phyloP scores from a whole-genome alignment of 257 asterid species.

The Plectranthus barbatus region DNA sequence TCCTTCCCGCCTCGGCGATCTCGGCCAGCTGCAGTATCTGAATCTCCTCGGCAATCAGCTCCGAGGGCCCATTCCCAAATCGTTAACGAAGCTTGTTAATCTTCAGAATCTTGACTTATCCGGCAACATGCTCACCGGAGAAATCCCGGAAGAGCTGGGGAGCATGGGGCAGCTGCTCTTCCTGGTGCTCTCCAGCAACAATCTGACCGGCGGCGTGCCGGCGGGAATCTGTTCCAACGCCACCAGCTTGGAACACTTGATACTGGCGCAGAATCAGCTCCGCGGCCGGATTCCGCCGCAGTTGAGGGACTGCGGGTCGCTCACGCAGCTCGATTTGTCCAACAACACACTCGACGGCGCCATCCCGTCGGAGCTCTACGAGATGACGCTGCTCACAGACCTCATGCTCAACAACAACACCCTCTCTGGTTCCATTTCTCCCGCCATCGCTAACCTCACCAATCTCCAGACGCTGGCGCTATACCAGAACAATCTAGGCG shows the following conservation, averaged over 20 bases:
- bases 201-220: conserved; percentile 61
- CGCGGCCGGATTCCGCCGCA: conserved; percentile 57
- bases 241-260: conserved; percentile 49
- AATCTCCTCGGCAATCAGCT: conserved; percentile 70
- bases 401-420: conserved; percentile 74
- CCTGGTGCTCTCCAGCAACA: conserved; percentile 59
- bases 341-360: conserved; percentile 61
- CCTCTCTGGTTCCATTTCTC: conserved; percentile 56
- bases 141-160: conserved; percentile 57
- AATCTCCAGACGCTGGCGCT: conserved; percentile 60
- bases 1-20: conserved; percentile 40
- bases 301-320: conserved; percentile 40
- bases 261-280: conserved; percentile 52
- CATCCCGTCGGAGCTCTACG: conserved; percentile 64
- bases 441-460: conserved; percentile 46
- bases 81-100: conserved; percentile 32
- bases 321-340: conserved; percentile 73
- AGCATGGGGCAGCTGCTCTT: conserved; percentile 34
- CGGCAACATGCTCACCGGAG: conserved; percentile 55
- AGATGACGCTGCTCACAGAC: conserved; percentile 52
- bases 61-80: conserved; percentile 53
- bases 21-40: conserved; percentile 41
- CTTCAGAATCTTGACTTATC: conserved; percentile 64
- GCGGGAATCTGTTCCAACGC: conserved; percentile 44
- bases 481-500: conserved; percentile 56